A percentile compares a stretch with the other conserved stretches of the same genome.
Evolutionary conservation across 106 monocot species (phyloP).

Genomic region (Acorus calamus): DNA sequence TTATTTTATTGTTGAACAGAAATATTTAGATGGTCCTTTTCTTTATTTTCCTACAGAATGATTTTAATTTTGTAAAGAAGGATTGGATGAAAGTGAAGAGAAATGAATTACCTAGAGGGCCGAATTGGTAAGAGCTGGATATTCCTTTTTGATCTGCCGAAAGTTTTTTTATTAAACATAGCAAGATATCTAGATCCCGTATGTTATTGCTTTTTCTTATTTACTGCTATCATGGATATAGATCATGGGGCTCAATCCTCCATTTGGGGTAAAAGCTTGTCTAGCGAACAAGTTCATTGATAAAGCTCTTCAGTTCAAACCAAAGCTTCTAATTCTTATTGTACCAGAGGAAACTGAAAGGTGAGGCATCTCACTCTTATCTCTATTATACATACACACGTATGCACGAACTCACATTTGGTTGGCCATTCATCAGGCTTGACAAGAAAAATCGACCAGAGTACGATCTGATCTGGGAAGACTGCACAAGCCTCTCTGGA

Average conservation of each 20-base stretch:
- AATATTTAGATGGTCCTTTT: background rate
- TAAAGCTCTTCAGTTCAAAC: slow-evolving; percentile 71
- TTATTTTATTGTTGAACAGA: background rate
- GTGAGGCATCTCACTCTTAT: slow-evolving; percentile 11
- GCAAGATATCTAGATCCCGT: background rate
- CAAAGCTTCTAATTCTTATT: slow-evolving; percentile 85
- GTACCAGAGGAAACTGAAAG: slow-evolving; percentile 74
- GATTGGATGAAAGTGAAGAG: background rate
- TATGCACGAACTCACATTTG: background rate
- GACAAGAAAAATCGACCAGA: slow-evolving; percentile 38
- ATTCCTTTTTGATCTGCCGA: background rate
- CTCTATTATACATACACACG: background rate
- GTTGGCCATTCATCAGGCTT: slow-evolving; percentile 27
- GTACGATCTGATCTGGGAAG: slow-evolving; percentile 29
- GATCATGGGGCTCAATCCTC: slow-evolving; percentile 98
- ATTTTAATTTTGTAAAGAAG: background rate
- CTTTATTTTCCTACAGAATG: slow-evolving; percentile 4
- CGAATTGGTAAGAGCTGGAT: slow-evolving; percentile 46
- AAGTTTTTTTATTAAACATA: background rate
- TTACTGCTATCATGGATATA: slow-evolving; percentile 7
- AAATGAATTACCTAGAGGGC: slow-evolving; percentile 19
- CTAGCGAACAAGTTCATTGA: slow-evolving; percentile 89
- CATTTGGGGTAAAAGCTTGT: slow-evolving; percentile 70
- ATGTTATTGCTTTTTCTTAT: background rate
- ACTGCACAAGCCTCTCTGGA: background rate